Percentiles rank a stretch among this genome's conserved stretches.
Conservation (phyloP, 129 eudicot genomes). For the Erigeron canadensis region DNA sequence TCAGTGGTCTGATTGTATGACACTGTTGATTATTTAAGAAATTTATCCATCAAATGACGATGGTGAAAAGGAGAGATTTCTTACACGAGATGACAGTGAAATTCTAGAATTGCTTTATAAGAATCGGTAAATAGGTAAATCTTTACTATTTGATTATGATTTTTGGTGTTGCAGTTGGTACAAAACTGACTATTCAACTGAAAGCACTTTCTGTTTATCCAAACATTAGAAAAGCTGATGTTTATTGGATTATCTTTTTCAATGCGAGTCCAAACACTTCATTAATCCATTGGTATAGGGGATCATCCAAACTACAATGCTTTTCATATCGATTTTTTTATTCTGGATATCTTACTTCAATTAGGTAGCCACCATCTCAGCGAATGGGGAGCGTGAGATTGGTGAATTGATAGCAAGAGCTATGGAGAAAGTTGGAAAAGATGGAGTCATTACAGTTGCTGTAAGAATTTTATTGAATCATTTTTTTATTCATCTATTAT, state of each 20-base stretch:
- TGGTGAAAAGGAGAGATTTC: too few species aligned
- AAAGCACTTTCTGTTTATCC: neutral
- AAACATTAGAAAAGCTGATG: neutral
- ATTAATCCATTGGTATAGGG: neutral
- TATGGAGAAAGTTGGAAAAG: conserved; percentile 98
- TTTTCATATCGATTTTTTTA: neutral
- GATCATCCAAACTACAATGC: neutral
- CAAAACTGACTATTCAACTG: too few species aligned
- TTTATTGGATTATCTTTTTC: neutral
- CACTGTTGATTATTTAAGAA: neutral
- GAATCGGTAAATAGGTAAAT: too few species aligned
- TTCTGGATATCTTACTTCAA: neutral
- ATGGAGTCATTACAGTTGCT: conserved; percentile 86
- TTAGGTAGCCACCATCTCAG: conserved; percentile 95
- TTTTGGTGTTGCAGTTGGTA: too few species aligned
- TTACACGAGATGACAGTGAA: too few species aligned
- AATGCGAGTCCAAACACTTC: neutral
- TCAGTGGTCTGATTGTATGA: too few species aligned
- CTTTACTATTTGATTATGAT: too few species aligned
- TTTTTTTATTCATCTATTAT: neutral
- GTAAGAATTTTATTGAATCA: conserved; percentile 43
- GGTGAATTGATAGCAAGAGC: conserved; percentile 90
- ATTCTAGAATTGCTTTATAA: too few species aligned
- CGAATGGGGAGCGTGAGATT: conserved; percentile 89
- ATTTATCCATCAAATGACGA: neutral